Percentiles rank a stretch among this genome's conserved stretches.
Conservation (phyloP, 2,329 filamentous ascomycete species). For the Scytalidium lignicola region DNA sequence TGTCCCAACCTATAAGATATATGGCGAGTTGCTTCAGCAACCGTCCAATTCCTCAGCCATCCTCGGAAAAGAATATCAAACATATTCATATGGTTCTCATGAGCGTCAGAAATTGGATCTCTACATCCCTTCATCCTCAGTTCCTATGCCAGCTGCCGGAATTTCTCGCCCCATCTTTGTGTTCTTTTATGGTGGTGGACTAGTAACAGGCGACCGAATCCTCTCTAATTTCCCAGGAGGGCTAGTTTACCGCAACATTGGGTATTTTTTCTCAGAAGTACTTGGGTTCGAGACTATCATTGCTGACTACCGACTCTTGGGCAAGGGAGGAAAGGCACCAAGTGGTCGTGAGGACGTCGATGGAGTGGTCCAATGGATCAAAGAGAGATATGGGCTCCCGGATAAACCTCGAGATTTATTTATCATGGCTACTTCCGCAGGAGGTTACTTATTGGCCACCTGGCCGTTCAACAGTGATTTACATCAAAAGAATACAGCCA, state of each 20-base stretch:
- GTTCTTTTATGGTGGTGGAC: not conserved
- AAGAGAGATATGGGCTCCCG: not conserved
- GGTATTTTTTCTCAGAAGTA: constrained; percentile 1
- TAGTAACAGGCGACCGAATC: not conserved
- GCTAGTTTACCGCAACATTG: constrained; percentile 2
- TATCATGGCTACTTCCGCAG: not conserved
- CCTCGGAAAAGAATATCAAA: not conserved
- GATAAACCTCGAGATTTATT: not conserved
- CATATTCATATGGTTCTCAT: constrained; percentile 1
- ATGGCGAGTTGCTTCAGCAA: not conserved
- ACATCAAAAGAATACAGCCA: not conserved
- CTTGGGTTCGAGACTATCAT: not conserved
- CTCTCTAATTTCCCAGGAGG: not conserved
- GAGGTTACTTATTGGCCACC: not conserved
- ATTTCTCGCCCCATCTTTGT: not conserved
- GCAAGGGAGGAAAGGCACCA: not conserved
- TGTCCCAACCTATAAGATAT: not conserved
- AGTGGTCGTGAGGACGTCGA: constrained; percentile 1
- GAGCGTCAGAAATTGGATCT: constrained; percentile 3
- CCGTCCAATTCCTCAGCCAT: not conserved
- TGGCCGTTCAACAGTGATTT: not conserved
- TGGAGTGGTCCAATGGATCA: not conserved
- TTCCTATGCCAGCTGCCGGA: not conserved
- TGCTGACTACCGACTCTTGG: not conserved
- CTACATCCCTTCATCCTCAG: not conserved